Base-by-base conservation (phyloP, 208 protist species). In the Trichomonas tenax region DNA sequence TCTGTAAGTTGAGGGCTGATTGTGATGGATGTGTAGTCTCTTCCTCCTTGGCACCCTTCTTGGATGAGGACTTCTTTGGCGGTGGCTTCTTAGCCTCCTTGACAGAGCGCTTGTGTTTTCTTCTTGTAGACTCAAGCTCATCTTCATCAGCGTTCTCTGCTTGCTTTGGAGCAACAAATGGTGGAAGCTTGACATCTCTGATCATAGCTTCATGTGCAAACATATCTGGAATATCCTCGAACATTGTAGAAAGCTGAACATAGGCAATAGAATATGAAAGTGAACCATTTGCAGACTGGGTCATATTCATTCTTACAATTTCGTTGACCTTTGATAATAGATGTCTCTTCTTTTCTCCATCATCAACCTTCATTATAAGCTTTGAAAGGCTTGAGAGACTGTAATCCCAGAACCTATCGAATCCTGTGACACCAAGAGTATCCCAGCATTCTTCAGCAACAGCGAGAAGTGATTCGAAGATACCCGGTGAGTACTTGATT, bases 191-290 rank as follows among this genome's bases (percentile, higher is more conserved):
- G 86, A 38, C 38, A 34, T 58, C 44, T 34, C 26, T 51, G 14
- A 46, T 46, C 14, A 4, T n/a, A 38, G 44, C 86, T 58, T 93
- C 44, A 38, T 34, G 11, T 34, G 36, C 38, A 0, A 51, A 23
- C 1, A 51, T 51, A 6, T 48, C 44, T 34, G 86, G 86, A 23
- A 93, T 21, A 17, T 93, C 86, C 1, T 93, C 86, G 9, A 93
- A 44, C 44, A 51, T 51, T 48, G 86, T 26, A 38, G 86, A 48
- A 4, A 93, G 17, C n/a, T 93, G 86, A 0, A 93, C n/a, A 51
- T 93, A 93, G n/a, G n/a, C 86, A n/a, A 93, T 48, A 38, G 86
- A 93, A 93, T 93, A 93, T 0, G 86, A 51, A 38, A 93, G n/a
- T 38, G 41, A 48, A n/a, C 44, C 44, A 1, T 6, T 11, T 34